phyloP scores from a whole-genome alignment of 768 basidiomycete species.

The Tulasnella sp. region DNA sequence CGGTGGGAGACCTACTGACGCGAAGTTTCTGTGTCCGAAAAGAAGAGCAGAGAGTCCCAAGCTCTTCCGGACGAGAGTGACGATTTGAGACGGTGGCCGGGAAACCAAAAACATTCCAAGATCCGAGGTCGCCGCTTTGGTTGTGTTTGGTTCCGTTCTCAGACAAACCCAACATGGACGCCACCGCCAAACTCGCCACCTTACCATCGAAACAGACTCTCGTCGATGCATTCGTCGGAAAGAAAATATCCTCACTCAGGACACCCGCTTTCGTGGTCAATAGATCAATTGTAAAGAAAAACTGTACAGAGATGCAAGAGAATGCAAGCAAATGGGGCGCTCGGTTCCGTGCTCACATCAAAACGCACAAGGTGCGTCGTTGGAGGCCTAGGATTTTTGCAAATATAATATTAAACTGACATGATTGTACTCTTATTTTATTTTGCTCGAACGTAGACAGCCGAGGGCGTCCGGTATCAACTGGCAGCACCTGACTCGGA shows the following conservation, averaged over 20 bases:
- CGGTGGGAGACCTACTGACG: neutral
- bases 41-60: neutral
- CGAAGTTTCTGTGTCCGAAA: neutral
- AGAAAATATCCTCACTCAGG: constrained; percentile 47
- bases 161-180: neutral
- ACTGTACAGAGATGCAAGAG: constrained; percentile 65
- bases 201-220: constrained; percentile 3
- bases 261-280: constrained; percentile 78
- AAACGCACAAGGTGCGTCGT: constrained; percentile 65
- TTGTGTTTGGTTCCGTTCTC: neutral
- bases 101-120: neutral
- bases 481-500: constrained; percentile 49
- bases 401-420: neutral
- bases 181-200: neutral
- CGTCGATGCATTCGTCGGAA: constrained; percentile 44
- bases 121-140: neutral
- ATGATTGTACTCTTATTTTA: neutral
- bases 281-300: constrained; percentile 58
- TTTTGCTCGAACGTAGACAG: constrained; percentile 46
- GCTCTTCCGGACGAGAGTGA: neutral
- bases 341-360: constrained; percentile 72
- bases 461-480: constrained; percentile 66
- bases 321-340: constrained; percentile 61
- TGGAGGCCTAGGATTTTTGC: constrained; percentile 15
- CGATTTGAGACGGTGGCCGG: neutral